Conservation (phyloP, 108 stramenopile species). For the Cylindrotheca closterium region DNA sequence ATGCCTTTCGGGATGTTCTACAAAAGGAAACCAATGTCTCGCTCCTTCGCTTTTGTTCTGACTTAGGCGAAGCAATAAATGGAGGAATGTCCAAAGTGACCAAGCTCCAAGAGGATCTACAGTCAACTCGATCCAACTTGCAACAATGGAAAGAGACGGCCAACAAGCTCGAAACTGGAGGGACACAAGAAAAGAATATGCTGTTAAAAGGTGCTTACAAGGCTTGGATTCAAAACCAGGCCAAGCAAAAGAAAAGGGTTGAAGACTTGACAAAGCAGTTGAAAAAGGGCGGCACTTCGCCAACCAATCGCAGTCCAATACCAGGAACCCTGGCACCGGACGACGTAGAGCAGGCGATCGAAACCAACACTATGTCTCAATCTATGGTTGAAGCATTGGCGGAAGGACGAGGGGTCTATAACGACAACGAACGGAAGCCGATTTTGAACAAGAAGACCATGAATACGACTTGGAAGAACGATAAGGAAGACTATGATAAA, state of each 20-base stretch:
- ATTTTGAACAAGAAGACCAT: slow-evolving; percentile 8
- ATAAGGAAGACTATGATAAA: background rate
- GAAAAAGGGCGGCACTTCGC: background rate
- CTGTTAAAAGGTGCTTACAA: slow-evolving; percentile 26
- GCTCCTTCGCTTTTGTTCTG: slow-evolving; percentile 1
- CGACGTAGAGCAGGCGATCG: slow-evolving; percentile 2
- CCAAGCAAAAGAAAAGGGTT: slow-evolving; percentile 1
- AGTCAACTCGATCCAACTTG: background rate
- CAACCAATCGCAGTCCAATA: slow-evolving; percentile 1
- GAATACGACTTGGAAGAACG: background rate
- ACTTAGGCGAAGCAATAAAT: slow-evolving; percentile 5
- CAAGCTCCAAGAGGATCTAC: background rate
- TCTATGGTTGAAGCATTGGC: slow-evolving; percentile 1
- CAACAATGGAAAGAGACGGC: slow-evolving; percentile 45
- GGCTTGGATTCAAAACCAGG: slow-evolving; percentile 23
- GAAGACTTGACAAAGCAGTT: slow-evolving; percentile 13
- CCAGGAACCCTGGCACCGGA: background rate
- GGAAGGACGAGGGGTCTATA: background rate
- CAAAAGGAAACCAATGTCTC: background rate
- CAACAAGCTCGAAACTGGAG: slow-evolving; percentile 19
- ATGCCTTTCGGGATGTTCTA: background rate
- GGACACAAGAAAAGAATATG: slow-evolving; percentile 34
- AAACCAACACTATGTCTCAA: slow-evolving; percentile 3
- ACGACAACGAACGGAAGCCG: background rate
- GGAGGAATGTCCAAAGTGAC: background rate